phyloP scores from a whole-genome alignment of 1,139 yeast genomes.

The Geotrichum klebahnii region DNA sequence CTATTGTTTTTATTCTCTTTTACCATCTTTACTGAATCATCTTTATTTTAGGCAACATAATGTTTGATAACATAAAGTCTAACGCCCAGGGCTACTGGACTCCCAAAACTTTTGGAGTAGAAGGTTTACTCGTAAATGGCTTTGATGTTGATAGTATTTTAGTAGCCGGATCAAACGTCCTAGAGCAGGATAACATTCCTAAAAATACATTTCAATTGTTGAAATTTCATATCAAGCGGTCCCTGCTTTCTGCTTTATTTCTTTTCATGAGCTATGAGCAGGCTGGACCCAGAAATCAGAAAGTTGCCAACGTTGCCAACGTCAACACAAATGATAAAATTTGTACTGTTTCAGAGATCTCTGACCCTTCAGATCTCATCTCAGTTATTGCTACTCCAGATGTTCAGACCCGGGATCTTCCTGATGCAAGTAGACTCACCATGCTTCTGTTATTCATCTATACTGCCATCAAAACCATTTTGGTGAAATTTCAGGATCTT shows the following conservation, averaged over 20 bases:
- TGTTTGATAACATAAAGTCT: not conserved
- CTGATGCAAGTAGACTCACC: conserved; percentile 1
- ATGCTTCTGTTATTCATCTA: not conserved
- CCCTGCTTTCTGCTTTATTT: conserved; percentile 19
- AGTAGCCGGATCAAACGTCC: conserved; percentile 31
- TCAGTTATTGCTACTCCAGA: not conserved
- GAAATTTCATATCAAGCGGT: conserved; percentile 28
- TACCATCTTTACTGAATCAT: too few species aligned
- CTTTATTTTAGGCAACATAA: not conserved
- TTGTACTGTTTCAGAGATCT: conserved; percentile 3
- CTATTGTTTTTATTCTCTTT: too few species aligned
- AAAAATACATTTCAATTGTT: conserved; percentile 28
- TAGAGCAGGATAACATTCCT: conserved; percentile 21
- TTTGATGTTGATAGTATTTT: conserved; percentile 30
- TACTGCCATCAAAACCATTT: not conserved
- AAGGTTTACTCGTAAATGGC: conserved; percentile 28
- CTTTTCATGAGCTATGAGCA: conserved; percentile 6
- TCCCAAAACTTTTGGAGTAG: conserved; percentile 30
- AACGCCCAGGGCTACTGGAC: conserved; percentile 18
- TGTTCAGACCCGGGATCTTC: conserved; percentile 7
- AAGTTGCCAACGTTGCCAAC: not conserved
- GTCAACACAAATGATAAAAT: not conserved
- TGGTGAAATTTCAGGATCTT: not conserved
- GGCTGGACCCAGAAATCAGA: conserved; percentile 7
- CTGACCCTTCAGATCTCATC: conserved; percentile 4